Evolutionary conservation across 805 yeast genomes (phyloP), one percentile per base, ranked within the genome.

Genomic region (Blastobotrys parvus): DNA sequence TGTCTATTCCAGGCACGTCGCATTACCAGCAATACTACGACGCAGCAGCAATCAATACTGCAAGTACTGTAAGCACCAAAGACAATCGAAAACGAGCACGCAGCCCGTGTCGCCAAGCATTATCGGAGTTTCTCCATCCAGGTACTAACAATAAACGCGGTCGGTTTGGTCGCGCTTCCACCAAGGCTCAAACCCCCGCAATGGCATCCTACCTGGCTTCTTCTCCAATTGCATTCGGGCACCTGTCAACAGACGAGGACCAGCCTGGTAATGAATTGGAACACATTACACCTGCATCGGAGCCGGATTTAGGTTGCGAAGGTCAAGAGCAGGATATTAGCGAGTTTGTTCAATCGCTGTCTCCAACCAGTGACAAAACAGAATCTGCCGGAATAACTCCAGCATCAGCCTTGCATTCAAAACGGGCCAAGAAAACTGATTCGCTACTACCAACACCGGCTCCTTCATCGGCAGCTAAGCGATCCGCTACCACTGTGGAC

Each of bases 1-100:
- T 21, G 31, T 18, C 39, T 11, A 36, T 36, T 17, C 39, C 39
- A 13, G 39, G 39, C 8, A 32, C 35, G 10, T 25, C 29, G 10
- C 7, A 13, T 19, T n/a, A 21, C 39, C n/a, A 11, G 11, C 7
- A 25, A 25, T 25, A 25, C 29, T 11, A 25, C 10, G 10, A 11
- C n/a, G 23, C 7, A 6, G 23, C 11, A 17, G 23, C 3, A 13
- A 36, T 8, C 15, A 36, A 4, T 36, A 16, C 4, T 7, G 29
- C 16, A 4, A 22, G 30, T 36, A n/a, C 38, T 18, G 15, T 17
- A 22, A 36, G 4, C 23, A 21, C 17, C 30, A 36, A n/a, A 13
- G 31, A 21, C 18, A 36, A 11, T 7, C 10, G n/a, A 31, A 25
- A 25, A 25, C n/a, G n/a, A n/a, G n/a, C n/a, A n/a, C n/a, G n/a